Percentiles rank a stretch among this genome's conserved stretches.
These are phyloP conservation scores for Mortierella hygrophila DNA, from an alignment of 192 early-diverging fungal genomes.

Conservation along the genomic window DNA sequence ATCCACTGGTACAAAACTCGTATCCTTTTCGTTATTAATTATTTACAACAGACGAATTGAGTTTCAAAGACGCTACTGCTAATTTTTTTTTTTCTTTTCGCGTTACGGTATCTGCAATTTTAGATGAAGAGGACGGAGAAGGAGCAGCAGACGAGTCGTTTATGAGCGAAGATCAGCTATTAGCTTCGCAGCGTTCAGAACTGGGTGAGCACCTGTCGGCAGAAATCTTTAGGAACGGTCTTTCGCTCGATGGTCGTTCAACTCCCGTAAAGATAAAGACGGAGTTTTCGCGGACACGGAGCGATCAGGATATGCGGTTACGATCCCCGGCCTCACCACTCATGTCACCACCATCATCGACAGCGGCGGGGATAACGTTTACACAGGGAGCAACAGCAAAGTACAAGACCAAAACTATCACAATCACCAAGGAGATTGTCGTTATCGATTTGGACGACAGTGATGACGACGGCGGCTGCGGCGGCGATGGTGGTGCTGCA, in stretches of 20 bases:
- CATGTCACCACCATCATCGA: neutral
- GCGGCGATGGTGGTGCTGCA: neutral
- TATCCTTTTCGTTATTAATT: neutral
- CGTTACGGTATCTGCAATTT: neutral
- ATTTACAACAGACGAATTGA: too few species aligned
- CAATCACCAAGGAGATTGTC: neutral
- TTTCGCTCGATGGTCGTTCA: neutral
- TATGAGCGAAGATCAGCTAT: neutral
- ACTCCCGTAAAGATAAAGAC: neutral
- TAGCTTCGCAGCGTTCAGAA: neutral
- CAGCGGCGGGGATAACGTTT: neutral
- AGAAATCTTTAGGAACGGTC: neutral
- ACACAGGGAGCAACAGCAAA: neutral
- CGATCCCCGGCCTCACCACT: too few species aligned
- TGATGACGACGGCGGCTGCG: constrained; percentile 1
- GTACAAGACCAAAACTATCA: neutral
- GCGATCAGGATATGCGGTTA: neutral
- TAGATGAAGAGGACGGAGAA: neutral
- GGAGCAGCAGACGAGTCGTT: neutral
- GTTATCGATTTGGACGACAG: constrained; percentile 19
- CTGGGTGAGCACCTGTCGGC: neutral
- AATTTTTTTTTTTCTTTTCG: neutral
- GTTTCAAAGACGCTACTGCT: too few species aligned
- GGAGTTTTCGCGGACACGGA: neutral
- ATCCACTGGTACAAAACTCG: neutral